phyloP scores from a whole-genome alignment of 352 stramenopile genomes.

The Thalassiosira hispida region DNA sequence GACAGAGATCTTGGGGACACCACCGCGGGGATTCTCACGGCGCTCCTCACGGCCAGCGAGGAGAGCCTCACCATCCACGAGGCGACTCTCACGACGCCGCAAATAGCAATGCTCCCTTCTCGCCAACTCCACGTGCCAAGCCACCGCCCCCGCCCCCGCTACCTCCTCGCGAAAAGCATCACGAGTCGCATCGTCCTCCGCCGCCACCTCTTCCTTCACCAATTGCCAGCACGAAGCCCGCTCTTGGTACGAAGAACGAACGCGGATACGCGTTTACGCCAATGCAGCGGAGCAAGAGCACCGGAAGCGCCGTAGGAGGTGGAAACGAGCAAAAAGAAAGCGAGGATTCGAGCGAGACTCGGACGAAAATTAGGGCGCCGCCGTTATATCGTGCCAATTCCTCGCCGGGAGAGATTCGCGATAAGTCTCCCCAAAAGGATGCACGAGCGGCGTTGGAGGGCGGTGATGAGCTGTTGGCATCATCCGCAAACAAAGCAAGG shows the following conservation, averaged over 20 bases:
- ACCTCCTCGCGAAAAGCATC: not conserved
- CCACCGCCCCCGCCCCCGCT: not conserved
- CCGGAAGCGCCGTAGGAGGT: not conserved
- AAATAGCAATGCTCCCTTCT: not conserved
- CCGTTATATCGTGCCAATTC: not conserved
- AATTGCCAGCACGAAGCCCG: slow-evolving; percentile 5
- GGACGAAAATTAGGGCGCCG: not conserved
- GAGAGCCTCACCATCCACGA: no score
- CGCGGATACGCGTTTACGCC: slow-evolving; percentile 17
- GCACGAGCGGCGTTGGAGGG: not conserved
- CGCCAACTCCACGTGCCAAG: not conserved
- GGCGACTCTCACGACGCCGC: not conserved
- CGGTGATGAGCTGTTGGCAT: no score
- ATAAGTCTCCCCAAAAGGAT: no score
- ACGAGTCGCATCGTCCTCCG: not conserved
- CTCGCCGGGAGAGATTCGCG: slow-evolving; percentile 12
- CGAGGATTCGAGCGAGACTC: not conserved
- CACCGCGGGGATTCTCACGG: not conserved
- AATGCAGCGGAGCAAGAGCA: not conserved
- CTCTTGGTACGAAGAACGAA: slow-evolving; percentile 5
- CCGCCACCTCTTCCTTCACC: slow-evolving; percentile 12
- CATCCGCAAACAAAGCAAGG: no score
- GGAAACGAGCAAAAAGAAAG: not conserved
- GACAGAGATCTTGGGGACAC: no score
- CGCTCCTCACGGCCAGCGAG: no score